Evolutionary conservation across 169 alveolate genomes (phyloP), one percentile per base, ranked within the genome.

Genomic region (Babesia divergens): DNA sequence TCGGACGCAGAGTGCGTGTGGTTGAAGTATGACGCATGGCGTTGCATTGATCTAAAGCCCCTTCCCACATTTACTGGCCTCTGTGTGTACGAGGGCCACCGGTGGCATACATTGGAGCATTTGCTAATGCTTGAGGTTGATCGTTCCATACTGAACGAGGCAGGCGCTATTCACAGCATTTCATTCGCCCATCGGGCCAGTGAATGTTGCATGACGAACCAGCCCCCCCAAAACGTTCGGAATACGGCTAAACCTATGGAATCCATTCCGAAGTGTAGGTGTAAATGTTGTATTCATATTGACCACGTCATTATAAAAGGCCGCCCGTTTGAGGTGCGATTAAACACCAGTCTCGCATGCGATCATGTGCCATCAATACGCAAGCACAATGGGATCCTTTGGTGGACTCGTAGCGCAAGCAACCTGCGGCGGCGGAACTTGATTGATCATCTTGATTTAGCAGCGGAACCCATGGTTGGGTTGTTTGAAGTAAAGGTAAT

Each of bases 101-200:
- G 29, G 9, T 43, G 46, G 72, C 6, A 4, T 50, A 49, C 16
- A 0, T 46, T 62, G 14, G 72, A 62, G 8, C 35, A 14, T 29
- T 7, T 44, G 42, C 24, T 62, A 20, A 62, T 62, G 72, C 0
- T 18, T 4, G 72, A 62, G 8, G 59, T 62, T 7, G 56, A 62
- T 60, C 18, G 52, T 7, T 11, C 24, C 43, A 37, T 58, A 13
- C 32, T 0, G 40, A 40, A 31, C 68, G 29, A 14, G 24, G 68
- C 68, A n/a, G 32, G 43, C 37, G 68, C 32, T 2, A 16, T 58
- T 6, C 38, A 38, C 22, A 40, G 14, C 24, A 11, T 20, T 2
- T 7, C 53, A 2, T 58, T 38, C 35, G 68, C 37, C 34, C 51
- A 1, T 6, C n/a, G n/a, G n/a, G n/a, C n/a, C n/a, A n/a, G n/a